Percentiles rank a stretch among this genome's conserved stretches.
Conservation (phyloP, 805 yeast genomes). For the Candida endomychidarum region DNA sequence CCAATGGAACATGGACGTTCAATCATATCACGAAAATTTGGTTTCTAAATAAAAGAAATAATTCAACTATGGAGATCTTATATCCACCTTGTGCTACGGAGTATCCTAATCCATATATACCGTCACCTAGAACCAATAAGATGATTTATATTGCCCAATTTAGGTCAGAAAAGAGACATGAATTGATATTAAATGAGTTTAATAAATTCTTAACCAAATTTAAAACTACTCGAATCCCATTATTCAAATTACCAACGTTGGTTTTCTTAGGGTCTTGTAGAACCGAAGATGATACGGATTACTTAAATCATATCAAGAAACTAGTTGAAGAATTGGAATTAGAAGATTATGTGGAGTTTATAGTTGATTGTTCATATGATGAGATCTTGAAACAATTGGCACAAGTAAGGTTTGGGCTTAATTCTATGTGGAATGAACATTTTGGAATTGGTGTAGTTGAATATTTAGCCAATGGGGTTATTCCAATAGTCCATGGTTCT, state of each 20-base stretch:
- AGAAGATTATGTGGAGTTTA: conserved; percentile 47
- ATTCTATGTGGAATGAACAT: conserved; percentile 99
- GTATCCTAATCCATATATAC: conserved; percentile 21
- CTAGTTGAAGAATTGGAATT: conserved; percentile 34
- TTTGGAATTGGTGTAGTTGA: conserved; percentile 98
- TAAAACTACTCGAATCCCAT: conserved; percentile 19
- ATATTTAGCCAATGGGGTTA: conserved; percentile 77
- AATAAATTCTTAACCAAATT: conserved; percentile 45
- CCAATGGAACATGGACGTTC: conserved; percentile 92
- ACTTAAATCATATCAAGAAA: conserved; percentile 50
- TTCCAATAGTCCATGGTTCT: conserved; percentile 90
- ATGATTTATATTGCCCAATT: conserved; percentile 82
- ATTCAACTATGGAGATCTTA: conserved; percentile 44
- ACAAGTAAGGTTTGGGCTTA: conserved; percentile 71
- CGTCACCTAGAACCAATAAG: conserved; percentile 30
- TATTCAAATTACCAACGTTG: conserved; percentile 48
- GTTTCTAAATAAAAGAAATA: conserved; percentile 38
- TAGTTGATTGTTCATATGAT: conserved; percentile 72
- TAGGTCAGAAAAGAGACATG: conserved; percentile 92
- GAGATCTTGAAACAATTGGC: conserved; percentile 55
- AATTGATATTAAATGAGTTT: conserved; percentile 64
- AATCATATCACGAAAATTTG: conserved; percentile 71
- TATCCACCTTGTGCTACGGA: conserved; percentile 93
- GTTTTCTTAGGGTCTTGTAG: conserved; percentile 85
- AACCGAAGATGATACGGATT: conserved; percentile 58